Percentiles rank a stretch among this genome's conserved stretches.
phyloP scores from a whole-genome alignment of 306 rosid species.

The Fragaria iinumae region DNA sequence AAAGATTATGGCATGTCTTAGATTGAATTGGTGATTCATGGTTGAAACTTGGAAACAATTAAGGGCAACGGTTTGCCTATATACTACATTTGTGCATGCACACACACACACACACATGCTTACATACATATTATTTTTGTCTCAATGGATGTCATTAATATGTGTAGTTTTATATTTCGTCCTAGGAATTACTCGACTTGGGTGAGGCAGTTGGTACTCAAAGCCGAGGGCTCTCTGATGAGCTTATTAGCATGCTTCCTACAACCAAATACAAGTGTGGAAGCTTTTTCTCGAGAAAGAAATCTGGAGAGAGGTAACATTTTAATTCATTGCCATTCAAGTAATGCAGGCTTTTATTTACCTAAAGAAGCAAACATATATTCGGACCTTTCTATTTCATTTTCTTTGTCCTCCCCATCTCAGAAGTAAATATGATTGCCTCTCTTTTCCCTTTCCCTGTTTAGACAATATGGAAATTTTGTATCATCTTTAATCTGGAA shows the following conservation, averaged over 20 bases:
- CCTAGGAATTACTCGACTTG: slow-evolving; percentile 75
- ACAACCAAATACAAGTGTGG: slow-evolving; percentile 63
- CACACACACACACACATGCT: neutral
- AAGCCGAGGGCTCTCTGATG: slow-evolving; percentile 80
- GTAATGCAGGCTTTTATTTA: neutral
- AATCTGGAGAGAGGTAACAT: slow-evolving; percentile 59
- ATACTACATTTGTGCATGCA: neutral
- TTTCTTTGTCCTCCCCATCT: neutral
- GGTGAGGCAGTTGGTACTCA: slow-evolving; percentile 90
- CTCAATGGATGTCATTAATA: neutral
- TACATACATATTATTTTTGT: too few relatives aligned
- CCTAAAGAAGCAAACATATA: neutral
- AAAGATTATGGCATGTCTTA: neutral
- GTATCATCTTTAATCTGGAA: neutral
- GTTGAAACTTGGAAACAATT: neutral
- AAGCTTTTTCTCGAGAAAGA: slow-evolving; percentile 72
- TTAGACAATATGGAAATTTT: neutral
- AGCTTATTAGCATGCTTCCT: slow-evolving; percentile 77
- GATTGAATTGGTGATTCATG: neutral
- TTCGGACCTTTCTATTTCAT: neutral
- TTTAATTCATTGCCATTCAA: slow-evolving; percentile 6
- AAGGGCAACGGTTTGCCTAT: neutral
- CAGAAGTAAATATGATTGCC: neutral
- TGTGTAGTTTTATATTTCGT: slow-evolving; percentile 12
- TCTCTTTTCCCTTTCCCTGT: neutral